Evolutionary conservation across 139 green algal genomes (phyloP).

Genomic region (Ulvella scutata): DNA sequence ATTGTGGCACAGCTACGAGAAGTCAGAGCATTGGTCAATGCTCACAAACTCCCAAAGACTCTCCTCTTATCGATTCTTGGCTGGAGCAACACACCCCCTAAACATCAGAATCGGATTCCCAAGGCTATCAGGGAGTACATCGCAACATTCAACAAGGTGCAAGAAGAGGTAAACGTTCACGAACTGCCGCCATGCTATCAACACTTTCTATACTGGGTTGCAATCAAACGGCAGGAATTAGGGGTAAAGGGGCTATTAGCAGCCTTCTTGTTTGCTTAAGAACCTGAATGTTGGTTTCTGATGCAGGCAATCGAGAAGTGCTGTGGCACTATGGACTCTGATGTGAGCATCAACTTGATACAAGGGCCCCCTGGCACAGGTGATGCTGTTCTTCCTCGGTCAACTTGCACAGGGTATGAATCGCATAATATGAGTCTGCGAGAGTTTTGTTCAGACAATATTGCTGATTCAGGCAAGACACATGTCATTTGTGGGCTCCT

Average conservation of each 20-base stretch:
- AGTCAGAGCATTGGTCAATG: not conserved
- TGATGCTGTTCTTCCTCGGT: too few species aligned
- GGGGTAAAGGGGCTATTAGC: not conserved
- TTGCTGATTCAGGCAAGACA: too few species aligned
- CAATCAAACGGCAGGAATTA: not conserved
- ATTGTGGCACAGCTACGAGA: not conserved
- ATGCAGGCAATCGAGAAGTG: not conserved
- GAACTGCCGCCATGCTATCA: not conserved
- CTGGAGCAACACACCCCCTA: not conserved
- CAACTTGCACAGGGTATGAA: too few species aligned
- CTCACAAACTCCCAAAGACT: not conserved
- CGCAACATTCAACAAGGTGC: not conserved
- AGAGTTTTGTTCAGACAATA: too few species aligned
- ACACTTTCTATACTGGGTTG: not conserved
- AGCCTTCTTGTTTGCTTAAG: not conserved
- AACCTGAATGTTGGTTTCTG: not conserved
- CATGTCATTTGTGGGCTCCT: not conserved
- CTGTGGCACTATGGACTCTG: not conserved
- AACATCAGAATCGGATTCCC: not conserved
- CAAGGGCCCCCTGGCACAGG: not conserved
- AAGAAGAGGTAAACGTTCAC: not conserved
- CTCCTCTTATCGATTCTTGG: not conserved
- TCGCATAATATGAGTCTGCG: too few species aligned
- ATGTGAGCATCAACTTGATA: not conserved
- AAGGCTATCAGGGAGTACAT: not conserved